Conservation (phyloP, 2,329 filamentous ascomycete species). For the Botryosphaeria dothidea region DNA sequence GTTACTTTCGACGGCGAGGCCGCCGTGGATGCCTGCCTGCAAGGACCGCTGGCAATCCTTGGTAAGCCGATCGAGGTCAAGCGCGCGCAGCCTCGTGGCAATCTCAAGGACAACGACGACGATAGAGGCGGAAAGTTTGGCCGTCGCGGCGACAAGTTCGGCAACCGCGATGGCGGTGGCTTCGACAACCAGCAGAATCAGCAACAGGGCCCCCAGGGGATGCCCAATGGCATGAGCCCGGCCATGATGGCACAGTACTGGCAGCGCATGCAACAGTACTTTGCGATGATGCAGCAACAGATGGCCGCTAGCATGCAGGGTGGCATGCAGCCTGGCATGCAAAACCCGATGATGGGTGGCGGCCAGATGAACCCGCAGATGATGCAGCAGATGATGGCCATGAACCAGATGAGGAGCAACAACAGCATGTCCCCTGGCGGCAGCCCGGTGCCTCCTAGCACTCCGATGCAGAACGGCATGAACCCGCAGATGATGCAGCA, state of each 20-base stretch:
- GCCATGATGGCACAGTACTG: conserved; percentile 99
- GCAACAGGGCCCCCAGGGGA: conserved; percentile 39
- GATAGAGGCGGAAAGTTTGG: conserved; percentile 49
- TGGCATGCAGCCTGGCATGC: conserved; percentile 35
- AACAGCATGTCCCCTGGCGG: conserved; percentile 28
- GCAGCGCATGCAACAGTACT: conserved; percentile 98
- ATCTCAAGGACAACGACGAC: conserved; percentile 88
- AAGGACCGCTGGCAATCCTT: conserved; percentile 83
- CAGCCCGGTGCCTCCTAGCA: conserved; percentile 32
- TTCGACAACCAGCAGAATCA: conserved; percentile 50
- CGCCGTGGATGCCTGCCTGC: conserved; percentile 88
- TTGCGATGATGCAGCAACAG: conserved; percentile 90
- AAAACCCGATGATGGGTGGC: conserved; percentile 59
- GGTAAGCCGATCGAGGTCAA: conserved; percentile 98
- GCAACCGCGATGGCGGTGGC: conserved; percentile 35
- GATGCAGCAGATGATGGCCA: conserved; percentile 44
- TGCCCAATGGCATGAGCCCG: conserved; percentile 73
- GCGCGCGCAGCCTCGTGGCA: conserved; percentile 92
- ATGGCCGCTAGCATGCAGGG: conserved; percentile 59
- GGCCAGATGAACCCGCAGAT: conserved; percentile 61
- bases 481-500: conserved; percentile 77
- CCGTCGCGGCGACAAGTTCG: conserved; percentile 36
- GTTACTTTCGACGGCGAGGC: conserved; percentile 97
- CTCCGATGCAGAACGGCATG: conserved; percentile 36
- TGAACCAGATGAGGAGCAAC: conserved; percentile 32